phyloP scores from a whole-genome alignment of 805 yeast genomes.

The Zygoascus flipseniorum region DNA sequence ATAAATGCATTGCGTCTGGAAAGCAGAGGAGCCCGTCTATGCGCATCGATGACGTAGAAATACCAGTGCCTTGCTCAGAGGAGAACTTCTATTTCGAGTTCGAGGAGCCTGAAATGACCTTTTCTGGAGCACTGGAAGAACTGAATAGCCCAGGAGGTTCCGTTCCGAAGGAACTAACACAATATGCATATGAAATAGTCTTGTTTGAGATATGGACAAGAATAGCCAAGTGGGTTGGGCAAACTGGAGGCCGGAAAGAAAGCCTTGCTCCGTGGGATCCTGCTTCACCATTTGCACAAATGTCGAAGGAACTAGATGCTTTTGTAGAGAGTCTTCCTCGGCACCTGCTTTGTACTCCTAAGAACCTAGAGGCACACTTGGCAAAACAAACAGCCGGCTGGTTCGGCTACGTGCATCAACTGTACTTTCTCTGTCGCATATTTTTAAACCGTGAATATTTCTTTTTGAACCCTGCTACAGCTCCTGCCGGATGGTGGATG shows the following conservation, averaged over 20 bases:
- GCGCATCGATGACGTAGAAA: slow-evolving; percentile 4
- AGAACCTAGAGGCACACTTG: slow-evolving; percentile 6
- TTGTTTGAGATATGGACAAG: slow-evolving; percentile 9
- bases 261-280: slow-evolving; percentile 5
- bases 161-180: background rate
- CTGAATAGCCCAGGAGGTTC: background rate
- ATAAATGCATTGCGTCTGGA: slow-evolving; percentile 10
- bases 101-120: background rate
- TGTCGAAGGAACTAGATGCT: slow-evolving; percentile 3
- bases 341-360: background rate
- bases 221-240: slow-evolving; percentile 11
- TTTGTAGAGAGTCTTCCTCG: slow-evolving; percentile 4
- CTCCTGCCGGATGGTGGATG: slow-evolving; percentile 7
- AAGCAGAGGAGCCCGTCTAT: slow-evolving; percentile 7
- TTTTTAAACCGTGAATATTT: slow-evolving; percentile 8
- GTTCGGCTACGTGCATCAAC: slow-evolving; percentile 7
- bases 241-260: slow-evolving; percentile 8
- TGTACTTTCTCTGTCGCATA: slow-evolving; percentile 5
- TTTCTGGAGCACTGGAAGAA: background rate
- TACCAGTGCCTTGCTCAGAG: slow-evolving; percentile 9
- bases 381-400: slow-evolving; percentile 9
- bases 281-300: slow-evolving; percentile 1
- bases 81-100: slow-evolving; percentile 7
- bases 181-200: slow-evolving; percentile 7
- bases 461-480: slow-evolving; percentile 4